Conservation (phyloP, 2,329 filamentous ascomycete genomes). For the Fusarium nurragi region DNA sequence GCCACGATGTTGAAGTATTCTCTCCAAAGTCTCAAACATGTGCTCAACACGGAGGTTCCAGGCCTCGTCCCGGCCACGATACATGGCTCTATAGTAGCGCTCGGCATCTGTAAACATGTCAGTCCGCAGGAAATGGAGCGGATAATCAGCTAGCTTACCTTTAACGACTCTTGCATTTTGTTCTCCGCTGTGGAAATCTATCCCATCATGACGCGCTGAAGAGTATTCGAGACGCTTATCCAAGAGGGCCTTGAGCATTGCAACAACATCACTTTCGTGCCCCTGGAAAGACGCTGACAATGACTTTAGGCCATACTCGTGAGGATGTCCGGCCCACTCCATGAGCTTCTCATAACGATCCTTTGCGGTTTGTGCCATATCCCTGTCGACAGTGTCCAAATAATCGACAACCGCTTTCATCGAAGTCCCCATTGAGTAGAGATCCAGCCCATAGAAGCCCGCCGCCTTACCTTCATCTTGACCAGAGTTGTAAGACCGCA, state of each 20-base stretch:
- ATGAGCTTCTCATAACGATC: constrained; percentile 17
- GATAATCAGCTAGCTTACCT: background rate
- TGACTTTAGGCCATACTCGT: constrained; percentile 28
- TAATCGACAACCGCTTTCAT: constrained; percentile 29
- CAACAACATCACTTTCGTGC: constrained; percentile 16
- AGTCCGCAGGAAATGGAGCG: background rate
- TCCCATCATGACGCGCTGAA: background rate
- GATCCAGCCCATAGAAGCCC: constrained; percentile 22
- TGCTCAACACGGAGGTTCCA: constrained; percentile 30
- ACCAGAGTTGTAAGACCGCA: constrained; percentile 20
- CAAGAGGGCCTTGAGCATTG: constrained; percentile 19
- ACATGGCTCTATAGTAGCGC: constrained; percentile 30
- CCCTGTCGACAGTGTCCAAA: constrained; percentile 23
- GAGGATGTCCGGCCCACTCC: constrained; percentile 23
- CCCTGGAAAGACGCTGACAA: constrained; percentile 21
- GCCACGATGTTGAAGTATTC: constrained; percentile 25
- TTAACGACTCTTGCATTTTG: constrained; percentile 29
- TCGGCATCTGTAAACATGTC: constrained; percentile 14
- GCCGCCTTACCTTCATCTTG: background rate
- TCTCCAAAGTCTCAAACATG: constrained; percentile 26
- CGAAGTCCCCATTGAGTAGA: constrained; percentile 28
- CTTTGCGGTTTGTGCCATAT: constrained; percentile 28
- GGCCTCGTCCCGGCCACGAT: constrained; percentile 23
- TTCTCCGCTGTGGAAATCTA: constrained; percentile 24
- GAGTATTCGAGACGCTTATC: constrained; percentile 19